These are phyloP conservation scores for Pseudogymnoascus sp. DNA, from an alignment of 2,329 filamentous ascomycete genomes.

Conservation along the genomic window DNA sequence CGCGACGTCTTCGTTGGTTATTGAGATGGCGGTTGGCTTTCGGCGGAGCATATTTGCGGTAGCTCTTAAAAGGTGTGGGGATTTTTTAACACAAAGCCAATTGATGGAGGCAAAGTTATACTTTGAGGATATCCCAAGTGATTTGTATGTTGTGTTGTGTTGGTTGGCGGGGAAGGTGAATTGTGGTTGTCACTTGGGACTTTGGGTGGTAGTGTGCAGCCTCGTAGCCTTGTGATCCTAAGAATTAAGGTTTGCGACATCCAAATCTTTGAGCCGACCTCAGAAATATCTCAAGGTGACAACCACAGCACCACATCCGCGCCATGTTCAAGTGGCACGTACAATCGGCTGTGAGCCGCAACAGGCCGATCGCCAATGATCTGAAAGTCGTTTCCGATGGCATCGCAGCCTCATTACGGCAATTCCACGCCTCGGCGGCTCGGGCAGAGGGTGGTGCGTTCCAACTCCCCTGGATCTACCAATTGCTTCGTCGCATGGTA, in stretches of 20 bases:
- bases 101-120: neutral
- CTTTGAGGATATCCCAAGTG: neutral
- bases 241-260: constrained; percentile 5
- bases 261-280: constrained; percentile 8
- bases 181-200: neutral
- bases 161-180: neutral
- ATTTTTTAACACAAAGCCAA: neutral
- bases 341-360: constrained; percentile 26
- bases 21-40: constrained; percentile 57
- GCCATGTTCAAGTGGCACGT: constrained; percentile 31
- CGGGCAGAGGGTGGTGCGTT: constrained; percentile 13
- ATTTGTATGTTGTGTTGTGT: neutral
- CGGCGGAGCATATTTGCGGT: constrained; percentile 53
- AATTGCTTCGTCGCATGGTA: neutral
- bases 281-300: constrained; percentile 9
- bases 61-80: neutral
- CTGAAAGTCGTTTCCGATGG: constrained; percentile 25
- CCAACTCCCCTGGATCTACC: neutral
- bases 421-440: constrained; percentile 26
- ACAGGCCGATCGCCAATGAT: constrained; percentile 24
- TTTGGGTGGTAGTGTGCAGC: neutral
- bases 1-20: constrained; percentile 64
- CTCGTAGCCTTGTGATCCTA: constrained; percentile 6
- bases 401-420: constrained; percentile 26
- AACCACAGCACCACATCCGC: constrained; percentile 15